A percentile compares a stretch with the other conserved stretches of the same genome.
phyloP scores from a whole-genome alignment of 257 asterid species.

The Solanum sitiens region DNA sequence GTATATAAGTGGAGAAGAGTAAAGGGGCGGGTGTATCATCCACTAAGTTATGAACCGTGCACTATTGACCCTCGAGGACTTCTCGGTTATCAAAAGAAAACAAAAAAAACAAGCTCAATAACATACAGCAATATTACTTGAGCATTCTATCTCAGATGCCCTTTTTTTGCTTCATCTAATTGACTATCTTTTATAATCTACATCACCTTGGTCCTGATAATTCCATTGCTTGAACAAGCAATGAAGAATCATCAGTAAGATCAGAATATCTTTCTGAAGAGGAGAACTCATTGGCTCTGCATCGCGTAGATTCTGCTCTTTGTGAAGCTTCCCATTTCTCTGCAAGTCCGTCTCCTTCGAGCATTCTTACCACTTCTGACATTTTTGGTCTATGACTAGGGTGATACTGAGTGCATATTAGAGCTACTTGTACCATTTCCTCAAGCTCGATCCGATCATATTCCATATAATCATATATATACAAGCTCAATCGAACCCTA shows the following conservation, averaged over 20 bases:
- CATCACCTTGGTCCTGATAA: conserved; percentile 87
- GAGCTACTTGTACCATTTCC: conserved; percentile 86
- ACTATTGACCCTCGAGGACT: no score
- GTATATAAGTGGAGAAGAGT: no score
- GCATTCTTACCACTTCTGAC: conserved; percentile 96
- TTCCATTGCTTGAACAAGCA: conserved; percentile 92
- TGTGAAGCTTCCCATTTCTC: conserved; percentile 98
- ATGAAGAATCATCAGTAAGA: conserved; percentile 81
- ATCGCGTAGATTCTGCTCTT: conserved; percentile 53
- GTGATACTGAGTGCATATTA: conserved; percentile 77
- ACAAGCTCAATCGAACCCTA: not conserved
- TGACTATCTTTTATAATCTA: not conserved
- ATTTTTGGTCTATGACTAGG: conserved; percentile 85
- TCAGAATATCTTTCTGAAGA: conserved; percentile 87
- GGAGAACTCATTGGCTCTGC: conserved; percentile 67
- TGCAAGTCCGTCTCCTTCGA: conserved; percentile 93
- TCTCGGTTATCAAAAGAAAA: no score
- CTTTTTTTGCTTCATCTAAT: not conserved
- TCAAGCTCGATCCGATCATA: conserved; percentile 76
- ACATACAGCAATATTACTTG: not conserved
- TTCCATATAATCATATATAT: not conserved
- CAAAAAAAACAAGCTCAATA: not conserved
- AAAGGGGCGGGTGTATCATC: no score
- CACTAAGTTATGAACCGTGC: no score
- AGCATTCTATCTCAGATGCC: not conserved